These are phyloP conservation scores for Curvularia lunata DNA, from an alignment of 2,329 filamentous ascomycete species.

Conservation along the genomic window DNA sequence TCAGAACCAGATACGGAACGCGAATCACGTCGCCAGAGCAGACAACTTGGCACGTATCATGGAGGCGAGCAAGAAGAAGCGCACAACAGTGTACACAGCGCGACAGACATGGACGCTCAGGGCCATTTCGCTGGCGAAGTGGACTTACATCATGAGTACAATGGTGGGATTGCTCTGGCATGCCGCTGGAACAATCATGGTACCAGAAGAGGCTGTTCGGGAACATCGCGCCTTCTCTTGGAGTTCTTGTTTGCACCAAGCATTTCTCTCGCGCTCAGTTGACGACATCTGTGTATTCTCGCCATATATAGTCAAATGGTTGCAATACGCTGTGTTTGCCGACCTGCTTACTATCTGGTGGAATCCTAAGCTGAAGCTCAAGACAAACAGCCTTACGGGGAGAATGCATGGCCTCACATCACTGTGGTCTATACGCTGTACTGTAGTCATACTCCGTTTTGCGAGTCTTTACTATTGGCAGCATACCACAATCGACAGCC, in stretches of 20 bases:
- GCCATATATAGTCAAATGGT: constrained; percentile 20
- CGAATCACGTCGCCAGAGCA: constrained; percentile 83
- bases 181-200: constrained; percentile 30
- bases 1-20: constrained; percentile 69
- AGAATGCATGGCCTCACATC: constrained; percentile 64
- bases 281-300: constrained; percentile 40
- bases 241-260: constrained; percentile 32
- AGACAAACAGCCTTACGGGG: constrained; percentile 63
- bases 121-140: constrained; percentile 54
- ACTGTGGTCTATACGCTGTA: constrained; percentile 70
- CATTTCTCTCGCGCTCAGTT: constrained; percentile 24
- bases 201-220: constrained; percentile 15
- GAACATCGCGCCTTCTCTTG: constrained; percentile 16
- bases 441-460: constrained; percentile 64
- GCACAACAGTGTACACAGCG: constrained; percentile 33
- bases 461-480: constrained; percentile 46
- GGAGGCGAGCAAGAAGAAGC: constrained; percentile 58
- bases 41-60: constrained; percentile 79
- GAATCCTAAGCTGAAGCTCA: constrained; percentile 71
- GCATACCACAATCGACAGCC: constrained; percentile 19
- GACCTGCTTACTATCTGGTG: constrained; percentile 66
- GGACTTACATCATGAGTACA: constrained; percentile 50
- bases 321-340: constrained; percentile 52
- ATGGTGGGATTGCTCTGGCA: constrained; percentile 48
- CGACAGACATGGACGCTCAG: constrained; percentile 54